Conservation (phyloP, 2,329 filamentous ascomycete species). For the Aspergillus phoenicis region DNA sequence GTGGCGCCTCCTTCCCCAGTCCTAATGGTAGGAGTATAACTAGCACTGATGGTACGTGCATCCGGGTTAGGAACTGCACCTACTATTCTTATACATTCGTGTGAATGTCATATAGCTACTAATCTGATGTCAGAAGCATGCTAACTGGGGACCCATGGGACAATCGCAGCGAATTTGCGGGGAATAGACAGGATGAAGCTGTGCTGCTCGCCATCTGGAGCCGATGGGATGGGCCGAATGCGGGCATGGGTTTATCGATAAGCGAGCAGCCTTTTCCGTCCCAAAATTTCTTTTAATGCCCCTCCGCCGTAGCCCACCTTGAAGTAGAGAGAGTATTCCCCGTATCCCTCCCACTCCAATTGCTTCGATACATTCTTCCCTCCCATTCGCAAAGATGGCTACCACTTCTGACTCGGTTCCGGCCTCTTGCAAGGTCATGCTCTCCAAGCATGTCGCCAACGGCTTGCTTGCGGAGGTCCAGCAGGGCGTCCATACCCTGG, state of each 20-base stretch:
- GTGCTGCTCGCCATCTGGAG: neutral
- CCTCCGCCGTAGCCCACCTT: slow-evolving; percentile 21
- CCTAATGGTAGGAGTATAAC: too few species aligned
- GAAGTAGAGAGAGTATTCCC: slow-evolving; percentile 5
- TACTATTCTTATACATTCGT: too few species aligned
- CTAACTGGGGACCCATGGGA: neutral
- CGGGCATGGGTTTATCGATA: slow-evolving; percentile 41
- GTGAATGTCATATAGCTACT: neutral
- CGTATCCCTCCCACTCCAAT: slow-evolving; percentile 13
- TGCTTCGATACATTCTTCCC: slow-evolving; percentile 9
- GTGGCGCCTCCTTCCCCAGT: neutral
- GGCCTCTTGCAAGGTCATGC: slow-evolving; percentile 82
- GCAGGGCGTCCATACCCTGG: slow-evolving; percentile 71
- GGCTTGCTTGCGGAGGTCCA: slow-evolving; percentile 75
- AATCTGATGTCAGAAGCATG: neutral
- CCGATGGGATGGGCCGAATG: slow-evolving; percentile 28
- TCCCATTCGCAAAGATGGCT: slow-evolving; percentile 31
- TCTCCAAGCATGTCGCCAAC: slow-evolving; percentile 85
- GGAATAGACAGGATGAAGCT: neutral
- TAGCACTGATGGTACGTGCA: too few species aligned
- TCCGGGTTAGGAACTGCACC: too few species aligned
- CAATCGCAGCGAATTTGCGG: neutral
- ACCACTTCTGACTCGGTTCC: slow-evolving; percentile 31
- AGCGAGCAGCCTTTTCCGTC: slow-evolving; percentile 38
- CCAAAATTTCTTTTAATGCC: slow-evolving; percentile 28